Evolutionary conservation across 192 early-diverging fungal species (phyloP).

Genomic region (Entrophospora sp.): DNA sequence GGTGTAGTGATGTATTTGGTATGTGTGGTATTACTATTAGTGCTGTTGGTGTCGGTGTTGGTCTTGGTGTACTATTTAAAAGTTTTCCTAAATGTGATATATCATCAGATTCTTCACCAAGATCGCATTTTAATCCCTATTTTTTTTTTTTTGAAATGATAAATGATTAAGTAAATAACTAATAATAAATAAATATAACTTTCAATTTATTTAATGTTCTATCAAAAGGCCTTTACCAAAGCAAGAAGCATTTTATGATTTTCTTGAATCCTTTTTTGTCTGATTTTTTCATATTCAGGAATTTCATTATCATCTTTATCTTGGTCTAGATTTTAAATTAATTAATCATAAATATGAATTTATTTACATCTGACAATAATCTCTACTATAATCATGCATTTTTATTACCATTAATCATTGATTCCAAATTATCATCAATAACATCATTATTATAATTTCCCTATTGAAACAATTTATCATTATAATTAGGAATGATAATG

Average conservation of each 20-base stretch:
- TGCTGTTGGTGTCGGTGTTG: slow-evolving; percentile 37
- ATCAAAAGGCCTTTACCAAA: no score
- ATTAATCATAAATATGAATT: no score
- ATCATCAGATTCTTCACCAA: slow-evolving; percentile 72
- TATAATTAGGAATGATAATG: background rate
- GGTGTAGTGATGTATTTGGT: slow-evolving; percentile 32
- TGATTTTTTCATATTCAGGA: slow-evolving; percentile 49
- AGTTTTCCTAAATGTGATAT: slow-evolving; percentile 59
- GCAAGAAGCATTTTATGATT: slow-evolving; percentile 51
- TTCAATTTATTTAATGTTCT: no score
- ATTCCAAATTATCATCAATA: no score
- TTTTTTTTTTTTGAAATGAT: no score
- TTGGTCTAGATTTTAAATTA: no score
- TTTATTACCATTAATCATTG: no score
- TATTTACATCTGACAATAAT: no score
- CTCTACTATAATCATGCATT: no score
- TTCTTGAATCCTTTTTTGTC: slow-evolving; percentile 48
- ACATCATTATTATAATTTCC: no score
- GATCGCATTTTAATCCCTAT: slow-evolving; percentile 68
- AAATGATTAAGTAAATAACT: background rate
- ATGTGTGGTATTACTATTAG: slow-evolving; percentile 60
- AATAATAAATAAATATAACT: background rate
- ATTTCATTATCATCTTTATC: slow-evolving; percentile 30
- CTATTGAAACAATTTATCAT: background rate
- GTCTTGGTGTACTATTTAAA: slow-evolving; percentile 36